A percentile compares a stretch with the other conserved stretches of the same genome.
Conservation (phyloP, 805 yeast genomes). For the Pichia membranifaciens region DNA sequence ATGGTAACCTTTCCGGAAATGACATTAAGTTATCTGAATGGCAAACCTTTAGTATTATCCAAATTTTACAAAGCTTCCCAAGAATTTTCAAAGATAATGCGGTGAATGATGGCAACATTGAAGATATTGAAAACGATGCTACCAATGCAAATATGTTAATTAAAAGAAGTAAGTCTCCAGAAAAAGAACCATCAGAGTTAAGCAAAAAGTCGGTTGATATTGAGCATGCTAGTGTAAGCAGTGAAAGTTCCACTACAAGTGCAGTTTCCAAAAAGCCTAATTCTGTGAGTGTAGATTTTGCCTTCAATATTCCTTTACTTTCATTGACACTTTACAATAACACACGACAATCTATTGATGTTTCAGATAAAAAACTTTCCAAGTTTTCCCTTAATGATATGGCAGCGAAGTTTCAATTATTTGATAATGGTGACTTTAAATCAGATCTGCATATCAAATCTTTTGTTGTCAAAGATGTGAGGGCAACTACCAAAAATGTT, state of each 20-base stretch:
- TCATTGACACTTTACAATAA: conserved; percentile 56
- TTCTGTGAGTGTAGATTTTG: conserved; percentile 35
- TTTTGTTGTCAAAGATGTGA: conserved; percentile 70
- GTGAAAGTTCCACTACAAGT: not conserved
- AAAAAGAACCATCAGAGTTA: not conserved
- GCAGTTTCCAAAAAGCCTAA: not conserved
- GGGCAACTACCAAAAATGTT: conserved; percentile 56
- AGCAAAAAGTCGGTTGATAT: not conserved
- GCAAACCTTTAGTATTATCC: conserved; percentile 55
- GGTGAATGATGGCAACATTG: conserved; percentile 38
- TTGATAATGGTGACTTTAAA: conserved; percentile 47
- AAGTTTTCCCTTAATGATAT: conserved; percentile 55
- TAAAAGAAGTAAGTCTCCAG: not conserved
- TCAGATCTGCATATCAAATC: conserved; percentile 64
- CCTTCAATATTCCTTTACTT: conserved; percentile 56
- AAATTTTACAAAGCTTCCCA: conserved; percentile 51
- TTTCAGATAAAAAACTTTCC: conserved; percentile 44
- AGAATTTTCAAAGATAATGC: conserved; percentile 43
- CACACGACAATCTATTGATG: conserved; percentile 34
- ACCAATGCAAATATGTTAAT: conserved; percentile 52
- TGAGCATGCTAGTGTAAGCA: not conserved
- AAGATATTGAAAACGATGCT: conserved; percentile 60
- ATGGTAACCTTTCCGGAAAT: conserved; percentile 58
- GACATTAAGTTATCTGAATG: conserved; percentile 64
- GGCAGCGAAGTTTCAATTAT: conserved; percentile 45